phyloP scores from a whole-genome alignment of 345 rosid genomes.

The Salix purpurea region DNA sequence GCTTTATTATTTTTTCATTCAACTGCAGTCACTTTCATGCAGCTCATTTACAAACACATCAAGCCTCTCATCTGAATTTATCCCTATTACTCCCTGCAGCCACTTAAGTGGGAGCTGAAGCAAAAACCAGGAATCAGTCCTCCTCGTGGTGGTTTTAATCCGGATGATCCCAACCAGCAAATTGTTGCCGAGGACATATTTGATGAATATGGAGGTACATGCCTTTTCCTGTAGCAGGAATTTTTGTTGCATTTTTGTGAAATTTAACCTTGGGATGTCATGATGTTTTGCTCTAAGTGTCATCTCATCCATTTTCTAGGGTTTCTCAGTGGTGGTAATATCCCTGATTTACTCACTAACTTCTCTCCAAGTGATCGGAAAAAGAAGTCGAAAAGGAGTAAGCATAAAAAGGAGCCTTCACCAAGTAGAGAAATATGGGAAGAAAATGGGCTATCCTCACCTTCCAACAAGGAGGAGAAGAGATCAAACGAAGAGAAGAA shows the following conservation, averaged over 20 bases:
- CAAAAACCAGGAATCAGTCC: slow-evolving; percentile 96
- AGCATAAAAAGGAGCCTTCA: slow-evolving; percentile 42
- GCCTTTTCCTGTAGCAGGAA: slow-evolving; percentile 5
- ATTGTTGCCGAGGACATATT: slow-evolving; percentile 95
- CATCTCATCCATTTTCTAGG: slow-evolving; percentile 39
- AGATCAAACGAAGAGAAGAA: slow-evolving; percentile 40
- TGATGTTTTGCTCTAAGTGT: background rate
- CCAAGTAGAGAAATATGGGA: slow-evolving; percentile 18
- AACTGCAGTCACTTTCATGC: background rate
- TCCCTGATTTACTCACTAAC: slow-evolving; percentile 59
- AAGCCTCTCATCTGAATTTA: background rate
- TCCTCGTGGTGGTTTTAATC: slow-evolving; percentile 93
- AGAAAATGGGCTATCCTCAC: slow-evolving; percentile 34
- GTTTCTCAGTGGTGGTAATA: slow-evolving; percentile 57
- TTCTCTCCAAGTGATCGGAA: slow-evolving; percentile 40
- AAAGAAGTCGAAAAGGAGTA: slow-evolving; percentile 48
- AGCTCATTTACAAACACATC: background rate
- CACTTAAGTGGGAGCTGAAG: slow-evolving; percentile 95
- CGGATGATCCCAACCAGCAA: slow-evolving; percentile 90
- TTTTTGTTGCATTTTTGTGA: background rate
- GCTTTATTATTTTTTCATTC: background rate
- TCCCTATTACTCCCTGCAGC: slow-evolving; percentile 36
- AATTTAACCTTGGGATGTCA: background rate
- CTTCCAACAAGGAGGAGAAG: slow-evolving; percentile 34
- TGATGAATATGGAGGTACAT: slow-evolving; percentile 90